Evolutionary conservation across 2,329 filamentous ascomycete species (phyloP), one percentile per base, ranked within the genome.

Genomic region (Blumeria hordei): DNA sequence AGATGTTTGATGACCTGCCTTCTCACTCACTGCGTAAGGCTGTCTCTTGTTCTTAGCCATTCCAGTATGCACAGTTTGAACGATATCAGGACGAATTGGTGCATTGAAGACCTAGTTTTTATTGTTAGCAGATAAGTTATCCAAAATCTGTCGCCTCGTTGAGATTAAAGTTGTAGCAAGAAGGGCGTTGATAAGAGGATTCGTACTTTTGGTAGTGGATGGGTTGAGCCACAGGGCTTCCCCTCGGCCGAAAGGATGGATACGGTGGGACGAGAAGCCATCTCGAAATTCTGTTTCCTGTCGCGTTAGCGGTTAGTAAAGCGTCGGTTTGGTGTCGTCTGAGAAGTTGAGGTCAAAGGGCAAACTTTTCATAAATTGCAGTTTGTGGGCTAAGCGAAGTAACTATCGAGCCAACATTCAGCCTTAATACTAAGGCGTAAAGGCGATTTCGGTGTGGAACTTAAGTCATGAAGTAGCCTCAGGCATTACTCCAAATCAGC

Each of bases 41-140:
- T 98, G 92, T 72, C 92, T 85, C 83, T 94, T 95, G 83, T 98
- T 98, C 87, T 98, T 98, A 72, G 90, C 90, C 79, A 98, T 93
- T 69, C 92, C 92, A 69, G 87, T 94, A 83, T 98, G 92, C 68
- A 96, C 81, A 64, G 72, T 72, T 71, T 96, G 90, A 71, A 98
- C 92, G 71, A 98, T 94, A 76, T 98, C 92, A 69, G 88, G 85
- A 72, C 92, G 90, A 79, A 98, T 96, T 66, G 92, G 92, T 67
- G 85, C 80, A 73, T 80, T 81, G 85, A 98, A 98, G 76, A 98
- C 90, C 74, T 66, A 58, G 61, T 56, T 18, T 53, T 54, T 54
- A 54, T 44, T 54, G 59, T 63, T 57, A 64, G 59, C 55, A 49
- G 57, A 11, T 3, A 45, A n/a, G 16, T 45, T 16, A 9, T 16